phyloP scores from a whole-genome alignment of 2,329 filamentous ascomycete species.

The Curvularia spicifera region DNA sequence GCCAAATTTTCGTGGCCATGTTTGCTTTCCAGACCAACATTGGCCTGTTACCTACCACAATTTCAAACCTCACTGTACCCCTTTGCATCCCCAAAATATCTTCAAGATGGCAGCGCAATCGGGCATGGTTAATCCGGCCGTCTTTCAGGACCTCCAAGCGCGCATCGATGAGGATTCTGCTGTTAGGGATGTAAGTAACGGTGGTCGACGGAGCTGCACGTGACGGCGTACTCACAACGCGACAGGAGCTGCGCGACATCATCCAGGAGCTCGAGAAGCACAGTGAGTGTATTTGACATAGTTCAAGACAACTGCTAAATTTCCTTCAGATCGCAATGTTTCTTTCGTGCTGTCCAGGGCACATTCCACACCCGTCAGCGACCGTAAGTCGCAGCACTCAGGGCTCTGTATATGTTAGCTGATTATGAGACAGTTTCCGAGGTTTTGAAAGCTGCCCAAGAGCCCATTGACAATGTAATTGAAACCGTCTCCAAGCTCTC shows the following conservation, averaged over 20 bases:
- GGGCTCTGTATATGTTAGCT: slow-evolving; percentile 10
- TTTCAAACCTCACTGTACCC: background rate
- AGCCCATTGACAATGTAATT: slow-evolving; percentile 73
- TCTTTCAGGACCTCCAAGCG: slow-evolving; percentile 85
- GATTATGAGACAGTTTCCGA: slow-evolving; percentile 62
- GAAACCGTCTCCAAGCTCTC: slow-evolving; percentile 73
- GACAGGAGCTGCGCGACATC: slow-evolving; percentile 75
- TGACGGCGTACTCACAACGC: slow-evolving; percentile 40
- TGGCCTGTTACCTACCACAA: slow-evolving; percentile 7
- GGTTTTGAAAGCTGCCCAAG: slow-evolving; percentile 72
- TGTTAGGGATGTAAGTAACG: slow-evolving; percentile 70
- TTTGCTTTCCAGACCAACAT: slow-evolving; percentile 16
- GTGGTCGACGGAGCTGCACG: slow-evolving; percentile 24
- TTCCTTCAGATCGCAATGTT: slow-evolving; percentile 67
- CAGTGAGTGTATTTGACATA: slow-evolving; percentile 49
- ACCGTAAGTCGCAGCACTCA: slow-evolving; percentile 56
- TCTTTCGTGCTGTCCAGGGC: slow-evolving; percentile 86
- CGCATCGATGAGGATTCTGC: slow-evolving; percentile 88
- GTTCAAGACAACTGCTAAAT: slow-evolving; percentile 15
- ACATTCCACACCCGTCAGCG: slow-evolving; percentile 78
- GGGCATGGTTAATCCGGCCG: slow-evolving; percentile 75
- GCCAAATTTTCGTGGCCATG: slow-evolving; percentile 8
- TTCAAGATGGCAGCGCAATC: slow-evolving; percentile 39
- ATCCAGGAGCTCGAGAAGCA: slow-evolving; percentile 83
- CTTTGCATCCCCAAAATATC: background rate